phyloP scores from a whole-genome alignment of 2,329 filamentous ascomycete genomes.

The Pseudovirgaria hyperparasitica region DNA sequence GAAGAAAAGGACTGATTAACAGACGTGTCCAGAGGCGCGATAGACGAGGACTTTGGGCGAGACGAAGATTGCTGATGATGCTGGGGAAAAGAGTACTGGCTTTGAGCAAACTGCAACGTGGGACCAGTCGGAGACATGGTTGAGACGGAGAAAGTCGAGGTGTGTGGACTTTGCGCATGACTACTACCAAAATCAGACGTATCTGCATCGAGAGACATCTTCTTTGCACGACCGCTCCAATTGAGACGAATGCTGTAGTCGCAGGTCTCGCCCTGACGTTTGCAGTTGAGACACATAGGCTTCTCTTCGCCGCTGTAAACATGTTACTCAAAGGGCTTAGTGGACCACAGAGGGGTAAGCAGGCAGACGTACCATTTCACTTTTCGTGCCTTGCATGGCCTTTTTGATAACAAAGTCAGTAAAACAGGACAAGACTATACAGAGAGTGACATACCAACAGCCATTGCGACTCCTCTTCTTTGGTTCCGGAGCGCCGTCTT shows the following conservation, averaged over 20 bases:
- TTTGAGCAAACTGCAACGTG: slow-evolving; percentile 3
- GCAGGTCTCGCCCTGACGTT: slow-evolving; percentile 57
- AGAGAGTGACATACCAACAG: slow-evolving; percentile 42
- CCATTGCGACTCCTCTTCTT: slow-evolving; percentile 56
- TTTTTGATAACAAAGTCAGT: slow-evolving; percentile 20
- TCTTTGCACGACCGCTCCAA: slow-evolving; percentile 62
- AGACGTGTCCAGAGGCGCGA: no score
- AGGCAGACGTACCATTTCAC: slow-evolving; percentile 51
- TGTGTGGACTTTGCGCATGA: slow-evolving; percentile 16
- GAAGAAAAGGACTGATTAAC: no score
- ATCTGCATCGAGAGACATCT: slow-evolving; percentile 30
- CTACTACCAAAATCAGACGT: no score
- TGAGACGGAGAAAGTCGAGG: slow-evolving; percentile 14
- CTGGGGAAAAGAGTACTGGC: no score
- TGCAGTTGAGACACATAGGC: slow-evolving; percentile 60
- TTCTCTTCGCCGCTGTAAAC: slow-evolving; percentile 54
- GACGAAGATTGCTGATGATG: no score
- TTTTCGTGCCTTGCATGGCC: slow-evolving; percentile 69
- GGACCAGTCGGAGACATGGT: slow-evolving; percentile 5
- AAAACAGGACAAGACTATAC: slow-evolving; percentile 1
- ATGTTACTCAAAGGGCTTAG: slow-evolving; percentile 9
- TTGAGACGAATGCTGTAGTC: slow-evolving; percentile 74
- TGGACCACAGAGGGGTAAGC: neutral
- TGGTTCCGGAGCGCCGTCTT: slow-evolving; percentile 48
- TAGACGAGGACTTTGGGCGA: no score